These are phyloP conservation scores for Penicillium steckii DNA, from an alignment of 495 filamentous ascomycete genomes.

Conservation along the genomic window DNA sequence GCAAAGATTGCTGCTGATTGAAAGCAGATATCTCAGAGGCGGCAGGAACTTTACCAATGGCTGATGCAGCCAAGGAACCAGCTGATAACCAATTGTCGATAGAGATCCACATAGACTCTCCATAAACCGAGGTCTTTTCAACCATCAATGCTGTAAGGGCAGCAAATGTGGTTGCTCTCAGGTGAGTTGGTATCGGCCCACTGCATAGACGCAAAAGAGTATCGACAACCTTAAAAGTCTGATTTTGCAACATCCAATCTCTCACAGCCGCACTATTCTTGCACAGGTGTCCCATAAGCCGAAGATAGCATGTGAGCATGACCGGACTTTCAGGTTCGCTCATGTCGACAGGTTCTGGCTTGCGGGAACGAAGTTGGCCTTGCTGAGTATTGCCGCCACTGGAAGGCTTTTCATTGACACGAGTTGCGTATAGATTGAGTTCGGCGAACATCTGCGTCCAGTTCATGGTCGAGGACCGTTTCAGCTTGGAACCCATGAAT, in stretches of 20 bases:
- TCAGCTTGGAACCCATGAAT: slow-evolving; percentile 69
- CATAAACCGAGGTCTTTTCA: slow-evolving; percentile 57
- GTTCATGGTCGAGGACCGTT: slow-evolving; percentile 74
- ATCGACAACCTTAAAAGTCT: slow-evolving; percentile 59
- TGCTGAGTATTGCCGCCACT: slow-evolving; percentile 42
- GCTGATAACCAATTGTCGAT: slow-evolving; percentile 71
- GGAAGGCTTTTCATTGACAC: slow-evolving; percentile 63
- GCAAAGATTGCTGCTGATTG: slow-evolving; percentile 54
- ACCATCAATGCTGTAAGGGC: slow-evolving; percentile 66
- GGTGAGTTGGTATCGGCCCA: slow-evolving; percentile 64
- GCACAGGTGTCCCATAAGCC: slow-evolving; percentile 77
- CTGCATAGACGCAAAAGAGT: slow-evolving; percentile 68
- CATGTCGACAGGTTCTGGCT: slow-evolving; percentile 65
- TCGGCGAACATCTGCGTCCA: slow-evolving; percentile 94
- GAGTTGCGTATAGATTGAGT: slow-evolving; percentile 69
- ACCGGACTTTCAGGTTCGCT: slow-evolving; percentile 81
- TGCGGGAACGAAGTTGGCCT: slow-evolving; percentile 55
- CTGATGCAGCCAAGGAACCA: slow-evolving; percentile 40
- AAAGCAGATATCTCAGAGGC: slow-evolving; percentile 28
- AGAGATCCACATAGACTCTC: slow-evolving; percentile 64
- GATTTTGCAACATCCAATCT: slow-evolving; percentile 64
- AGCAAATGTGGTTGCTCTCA: slow-evolving; percentile 75
- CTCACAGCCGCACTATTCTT: slow-evolving; percentile 65
- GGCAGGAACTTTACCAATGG: slow-evolving; percentile 34
- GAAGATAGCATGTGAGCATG: slow-evolving; percentile 91